Evolutionary conservation across 2,329 filamentous ascomycete species (phyloP).

Genomic region (Pyricularia pennisetigena): DNA sequence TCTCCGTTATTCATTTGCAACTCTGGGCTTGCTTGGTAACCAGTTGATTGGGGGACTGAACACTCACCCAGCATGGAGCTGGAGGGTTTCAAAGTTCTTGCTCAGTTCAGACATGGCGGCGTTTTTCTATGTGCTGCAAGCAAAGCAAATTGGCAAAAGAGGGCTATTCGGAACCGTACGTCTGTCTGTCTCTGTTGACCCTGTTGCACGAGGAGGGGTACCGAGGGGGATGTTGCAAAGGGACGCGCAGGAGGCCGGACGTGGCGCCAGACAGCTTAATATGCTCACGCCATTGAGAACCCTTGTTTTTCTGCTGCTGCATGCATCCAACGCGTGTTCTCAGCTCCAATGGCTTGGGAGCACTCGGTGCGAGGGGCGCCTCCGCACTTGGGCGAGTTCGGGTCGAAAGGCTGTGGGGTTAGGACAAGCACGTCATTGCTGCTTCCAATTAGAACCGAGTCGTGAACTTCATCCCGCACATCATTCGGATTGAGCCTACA

Average conservation of each 20-base stretch:
- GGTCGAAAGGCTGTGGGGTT: constrained; percentile 2
- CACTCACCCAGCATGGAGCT: constrained; percentile 72
- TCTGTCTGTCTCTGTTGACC: background rate
- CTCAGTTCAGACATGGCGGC: constrained; percentile 35
- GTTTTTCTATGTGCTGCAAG: background rate
- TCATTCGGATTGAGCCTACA: background rate
- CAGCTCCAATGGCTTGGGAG: background rate
- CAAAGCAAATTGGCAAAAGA: background rate
- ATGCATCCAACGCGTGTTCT: background rate
- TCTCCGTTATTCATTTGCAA: constrained; percentile 6
- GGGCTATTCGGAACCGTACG: background rate
- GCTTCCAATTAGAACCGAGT: background rate
- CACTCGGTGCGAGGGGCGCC: background rate
- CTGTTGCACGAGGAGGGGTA: background rate
- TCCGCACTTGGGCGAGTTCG: background rate
- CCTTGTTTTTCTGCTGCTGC: background rate
- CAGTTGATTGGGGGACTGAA: constrained; percentile 2
- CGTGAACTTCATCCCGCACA: background rate
- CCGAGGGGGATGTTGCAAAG: background rate
- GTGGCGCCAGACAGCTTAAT: background rate
- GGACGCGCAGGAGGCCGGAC: background rate
- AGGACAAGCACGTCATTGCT: constrained; percentile 4
- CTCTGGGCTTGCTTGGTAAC: background rate
- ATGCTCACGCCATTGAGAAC: background rate
- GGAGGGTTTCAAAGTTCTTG: constrained; percentile 72